Base-by-base conservation (phyloP, 768 basidiomycete species). In the Suillus subluteus region DNA sequence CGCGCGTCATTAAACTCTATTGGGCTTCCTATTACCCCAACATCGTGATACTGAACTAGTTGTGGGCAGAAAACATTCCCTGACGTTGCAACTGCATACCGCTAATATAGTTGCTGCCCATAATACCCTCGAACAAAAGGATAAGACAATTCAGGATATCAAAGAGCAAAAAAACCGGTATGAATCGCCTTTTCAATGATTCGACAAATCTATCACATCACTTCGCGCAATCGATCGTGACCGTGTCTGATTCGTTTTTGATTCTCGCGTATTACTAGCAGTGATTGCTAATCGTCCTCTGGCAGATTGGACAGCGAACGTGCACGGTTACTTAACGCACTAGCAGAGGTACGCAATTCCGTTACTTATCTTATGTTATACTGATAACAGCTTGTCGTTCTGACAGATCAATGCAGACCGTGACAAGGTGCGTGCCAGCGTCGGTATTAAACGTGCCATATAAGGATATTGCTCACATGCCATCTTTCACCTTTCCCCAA, bases 91-190 rank as follows among this genome's bases (percentile, higher is more conserved):
- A 76, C 80, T 95, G 43, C 94, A 95, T 70, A 95, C 94, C 12
- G 92, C 94, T 12, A 92, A 95, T 74, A 92, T 95, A 52, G 81
- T 95, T 3, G 92, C 93, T 9, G 92, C 92, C 7, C 92, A 95
- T 74, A 88, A 91, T 2, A 85, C 88, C 38, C 80, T 95, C 6
- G 91, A 94, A 67, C 87, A 90, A 74, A 94, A 93, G 75, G 85
- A 85, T 68, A 91, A 88, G 69, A 85, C 90, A 9, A 87, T 95
- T 18, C 90, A 94, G 78, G 92, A 94, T 73, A 80, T 95, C 55
- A 86, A 86, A 63, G 92, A 93, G 76, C 93, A 95, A 80, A 90
- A 90, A 77, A 93, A 94, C 76, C 90, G 91, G 92, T 93, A 73
- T 55, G 87, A 79, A 21, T 37, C 41, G 52, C 32, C 66, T 65